phyloP scores from a whole-genome alignment of 805 yeast species.

The Spathaspora sp. region DNA sequence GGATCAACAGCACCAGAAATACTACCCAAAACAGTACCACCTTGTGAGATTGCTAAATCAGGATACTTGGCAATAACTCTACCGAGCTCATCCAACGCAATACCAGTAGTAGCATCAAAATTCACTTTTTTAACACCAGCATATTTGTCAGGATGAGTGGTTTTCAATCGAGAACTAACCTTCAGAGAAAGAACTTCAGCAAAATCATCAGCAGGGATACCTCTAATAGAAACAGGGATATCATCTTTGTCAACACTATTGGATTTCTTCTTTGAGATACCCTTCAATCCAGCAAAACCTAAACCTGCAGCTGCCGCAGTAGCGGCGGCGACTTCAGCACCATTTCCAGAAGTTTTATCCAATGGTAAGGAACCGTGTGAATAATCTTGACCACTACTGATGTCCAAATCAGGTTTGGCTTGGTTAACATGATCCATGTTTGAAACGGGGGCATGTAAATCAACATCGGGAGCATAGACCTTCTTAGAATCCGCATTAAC shows the following conservation, averaged over 20 bases:
- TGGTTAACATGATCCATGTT: conserved; percentile 1
- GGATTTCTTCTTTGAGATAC: not conserved
- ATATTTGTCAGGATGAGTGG: conserved; percentile 19
- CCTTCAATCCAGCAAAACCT: not conserved
- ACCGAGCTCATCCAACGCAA: conserved; percentile 25
- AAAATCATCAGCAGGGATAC: conserved; percentile 18
- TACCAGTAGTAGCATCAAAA: conserved; percentile 28
- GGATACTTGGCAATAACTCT: conserved; percentile 9
- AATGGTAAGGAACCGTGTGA: not conserved
- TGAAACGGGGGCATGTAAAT: too few species aligned
- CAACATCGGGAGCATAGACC: conserved; percentile 19
- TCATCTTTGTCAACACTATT: conserved; percentile 6
- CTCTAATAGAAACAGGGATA: conserved; percentile 29
- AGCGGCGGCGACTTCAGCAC: conserved; percentile 2
- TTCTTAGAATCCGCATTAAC: conserved; percentile 32
- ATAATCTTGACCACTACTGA: not conserved
- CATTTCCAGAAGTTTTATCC: not conserved
- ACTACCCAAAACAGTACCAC: not conserved
- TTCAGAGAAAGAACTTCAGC: conserved; percentile 25
- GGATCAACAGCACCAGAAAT: not conserved
- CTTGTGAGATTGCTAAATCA: conserved; percentile 3
- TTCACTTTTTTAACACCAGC: conserved; percentile 18
- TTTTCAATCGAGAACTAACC: conserved; percentile 21
- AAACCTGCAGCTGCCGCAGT: conserved; percentile 1
- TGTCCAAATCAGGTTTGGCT: conserved; percentile 1